Evolutionary conservation across 306 rosid species (phyloP), one percentile per base, ranked within the genome.

Genomic region (Delonix regia): DNA sequence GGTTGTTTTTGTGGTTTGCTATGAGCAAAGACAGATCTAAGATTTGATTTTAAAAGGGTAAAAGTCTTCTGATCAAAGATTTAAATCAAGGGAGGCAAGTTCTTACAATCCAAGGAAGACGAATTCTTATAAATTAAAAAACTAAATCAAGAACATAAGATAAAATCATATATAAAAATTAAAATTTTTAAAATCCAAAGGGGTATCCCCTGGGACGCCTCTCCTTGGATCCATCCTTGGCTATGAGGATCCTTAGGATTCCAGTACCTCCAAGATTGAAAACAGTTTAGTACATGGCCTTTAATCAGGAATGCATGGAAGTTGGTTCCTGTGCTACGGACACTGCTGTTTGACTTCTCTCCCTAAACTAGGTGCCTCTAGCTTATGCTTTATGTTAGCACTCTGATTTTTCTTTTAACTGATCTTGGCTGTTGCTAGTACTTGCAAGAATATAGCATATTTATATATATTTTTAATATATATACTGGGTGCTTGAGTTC

Each of bases 251-350:
- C 62, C 33, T 22, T 56, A 22, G 33, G 33, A 36, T 42, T 74
- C 41, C 12, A 30, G 57, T 59, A 10, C 44, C 30, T 75, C 48
- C 71, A 62, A 75, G 64, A n/a, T 45, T 27, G 51, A 49, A 64
- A 60, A 63, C 72, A 48, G 13, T 49, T 39, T 30, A 63, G 72
- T 47, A 13, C 71, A 33, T 19, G 62, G 63, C 55, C 28, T n/a
- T 47, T 76, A 38, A 44, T 34, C 44, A 27, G 18, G 36, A 57
- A 25, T 6, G 18, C 64, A 10, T 25, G 36, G 34, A 57, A 57
- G 64, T 25, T 57, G 38, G 36, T 5, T 25, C 38, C 47, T 49
- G 38, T 39, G 19, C 30, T 66, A 66, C 19, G 44, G 0, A n/a
- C 57, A 0, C n/a, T 34, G 44, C 60, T 55, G 51, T n/a, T 34